These are phyloP conservation scores for Mycena kentingensis DNA, from an alignment of 768 basidiomycete genomes.

Conservation along the genomic window DNA sequence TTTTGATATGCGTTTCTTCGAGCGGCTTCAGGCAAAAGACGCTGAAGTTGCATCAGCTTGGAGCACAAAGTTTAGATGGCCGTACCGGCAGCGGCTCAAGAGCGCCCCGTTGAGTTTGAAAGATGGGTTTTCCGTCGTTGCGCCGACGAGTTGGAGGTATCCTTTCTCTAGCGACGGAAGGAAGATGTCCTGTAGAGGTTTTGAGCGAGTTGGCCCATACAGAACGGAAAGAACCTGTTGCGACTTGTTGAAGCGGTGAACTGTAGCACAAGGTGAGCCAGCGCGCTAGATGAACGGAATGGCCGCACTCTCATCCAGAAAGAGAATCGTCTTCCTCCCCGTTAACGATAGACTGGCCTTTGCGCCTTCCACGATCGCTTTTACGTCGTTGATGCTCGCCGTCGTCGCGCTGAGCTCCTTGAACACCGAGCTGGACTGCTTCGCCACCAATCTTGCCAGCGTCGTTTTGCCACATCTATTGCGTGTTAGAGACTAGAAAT, in stretches of 20 bases:
- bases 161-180: conserved; percentile 82
- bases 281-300: background rate
- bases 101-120: conserved; percentile 78
- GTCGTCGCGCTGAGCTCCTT: conserved; percentile 80
- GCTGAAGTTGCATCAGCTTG: conserved; percentile 39
- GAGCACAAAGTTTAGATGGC: conserved; percentile 11
- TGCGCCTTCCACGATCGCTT: conserved; percentile 76
- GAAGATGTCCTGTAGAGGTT: conserved; percentile 67
- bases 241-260: conserved; percentile 75
- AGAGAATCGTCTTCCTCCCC: conserved; percentile 71
- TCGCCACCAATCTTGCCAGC: conserved; percentile 69
- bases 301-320: conserved; percentile 62
- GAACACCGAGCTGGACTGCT: conserved; percentile 58
- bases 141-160: conserved; percentile 74
- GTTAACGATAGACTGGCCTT: conserved; percentile 63
- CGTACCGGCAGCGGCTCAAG: conserved; percentile 75
- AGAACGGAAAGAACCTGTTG: conserved; percentile 52
- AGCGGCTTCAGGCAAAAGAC: conserved; percentile 76
- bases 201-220: background rate
- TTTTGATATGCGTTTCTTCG: conserved; percentile 58
- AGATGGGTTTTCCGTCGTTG: conserved; percentile 89
- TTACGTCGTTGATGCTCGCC: conserved; percentile 68
- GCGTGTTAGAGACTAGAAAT: background rate
- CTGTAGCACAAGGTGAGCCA: conserved; percentile 23
- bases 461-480: conserved; percentile 74